phyloP scores from a whole-genome alignment of 2,329 filamentous ascomycete genomes.

The Chlorencoelia australis region DNA sequence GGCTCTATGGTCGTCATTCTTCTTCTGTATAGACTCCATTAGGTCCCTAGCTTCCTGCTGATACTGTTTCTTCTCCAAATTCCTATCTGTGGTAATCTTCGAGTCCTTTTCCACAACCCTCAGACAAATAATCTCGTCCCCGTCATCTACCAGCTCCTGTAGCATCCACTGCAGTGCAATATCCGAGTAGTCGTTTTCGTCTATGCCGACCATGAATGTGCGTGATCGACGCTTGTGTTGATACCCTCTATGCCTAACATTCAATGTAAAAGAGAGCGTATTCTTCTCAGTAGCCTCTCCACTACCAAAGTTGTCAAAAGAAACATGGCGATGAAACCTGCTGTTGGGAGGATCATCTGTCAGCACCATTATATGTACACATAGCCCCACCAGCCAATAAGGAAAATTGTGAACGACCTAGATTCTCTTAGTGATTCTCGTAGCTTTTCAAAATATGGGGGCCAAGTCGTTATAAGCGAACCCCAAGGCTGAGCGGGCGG shows the following conservation, averaged over 20 bases:
- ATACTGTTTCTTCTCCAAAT: constrained; percentile 50
- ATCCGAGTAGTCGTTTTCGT: constrained; percentile 66
- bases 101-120: constrained; percentile 63
- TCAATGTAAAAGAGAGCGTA: constrained; percentile 55
- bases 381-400: too few species aligned
- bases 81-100: constrained; percentile 50
- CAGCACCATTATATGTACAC: too few species aligned
- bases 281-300: constrained; percentile 50
- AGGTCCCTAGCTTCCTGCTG: constrained; percentile 53
- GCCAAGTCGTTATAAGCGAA: too few species aligned
- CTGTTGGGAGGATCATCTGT: constrained; percentile 27
- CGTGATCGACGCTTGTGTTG: constrained; percentile 55
- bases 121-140: constrained; percentile 65
- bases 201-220: constrained; percentile 63
- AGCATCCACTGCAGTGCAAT: constrained; percentile 67
- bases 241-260: constrained; percentile 64
- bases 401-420: too few species aligned
- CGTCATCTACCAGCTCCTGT: constrained; percentile 67
- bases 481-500: too few species aligned
- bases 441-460: too few species aligned
- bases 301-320: constrained; percentile 62
- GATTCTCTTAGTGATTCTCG: too few species aligned
- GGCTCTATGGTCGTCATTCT: constrained; percentile 60
- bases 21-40: constrained; percentile 55
- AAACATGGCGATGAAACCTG: constrained; percentile 57